phyloP scores from a whole-genome alignment of 1,284 basidiomycete genomes.

The Pseudozyma flocculosa region DNA sequence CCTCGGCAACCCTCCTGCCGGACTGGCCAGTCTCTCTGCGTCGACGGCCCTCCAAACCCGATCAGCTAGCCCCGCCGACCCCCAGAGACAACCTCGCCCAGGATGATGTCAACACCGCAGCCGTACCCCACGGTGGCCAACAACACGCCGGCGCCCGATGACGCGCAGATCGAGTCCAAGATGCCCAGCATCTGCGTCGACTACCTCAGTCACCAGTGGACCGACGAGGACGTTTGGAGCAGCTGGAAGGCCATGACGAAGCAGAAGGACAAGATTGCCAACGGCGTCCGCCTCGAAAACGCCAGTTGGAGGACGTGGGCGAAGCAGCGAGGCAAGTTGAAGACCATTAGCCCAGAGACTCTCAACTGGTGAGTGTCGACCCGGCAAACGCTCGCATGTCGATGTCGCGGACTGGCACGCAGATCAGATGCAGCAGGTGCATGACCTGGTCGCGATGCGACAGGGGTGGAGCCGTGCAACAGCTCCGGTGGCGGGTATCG shows the following conservation, averaged over 20 bases:
- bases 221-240: conserved; percentile 96
- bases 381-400: neutral
- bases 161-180: conserved; percentile 53
- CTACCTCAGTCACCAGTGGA: conserved; percentile 86
- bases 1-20: too few relatives aligned
- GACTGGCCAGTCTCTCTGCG: too few relatives aligned
- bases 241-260: conserved; percentile 98
- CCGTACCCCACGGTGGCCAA: conserved; percentile 53
- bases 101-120: conserved; percentile 56
- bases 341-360: conserved; percentile 93
- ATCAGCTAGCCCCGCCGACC: too few relatives aligned
- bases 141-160: conserved; percentile 52
- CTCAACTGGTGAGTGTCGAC: conserved; percentile 80
- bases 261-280: conserved; percentile 96
- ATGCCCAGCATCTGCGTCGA: conserved; percentile 67
- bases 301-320: conserved; percentile 99
- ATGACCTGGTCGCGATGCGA: too few relatives aligned
- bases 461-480: too few relatives aligned
- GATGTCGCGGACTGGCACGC: too few relatives aligned
- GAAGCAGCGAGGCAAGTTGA: conserved; percentile 95
- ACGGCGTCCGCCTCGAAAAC: conserved; percentile 92
- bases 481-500: too few relatives aligned
- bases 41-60: too few relatives aligned
- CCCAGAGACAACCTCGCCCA: too few relatives aligned
- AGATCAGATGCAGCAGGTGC: neutral